Conservation (phyloP, 345 rosid species). For the Eucalyptus marginata region DNA sequence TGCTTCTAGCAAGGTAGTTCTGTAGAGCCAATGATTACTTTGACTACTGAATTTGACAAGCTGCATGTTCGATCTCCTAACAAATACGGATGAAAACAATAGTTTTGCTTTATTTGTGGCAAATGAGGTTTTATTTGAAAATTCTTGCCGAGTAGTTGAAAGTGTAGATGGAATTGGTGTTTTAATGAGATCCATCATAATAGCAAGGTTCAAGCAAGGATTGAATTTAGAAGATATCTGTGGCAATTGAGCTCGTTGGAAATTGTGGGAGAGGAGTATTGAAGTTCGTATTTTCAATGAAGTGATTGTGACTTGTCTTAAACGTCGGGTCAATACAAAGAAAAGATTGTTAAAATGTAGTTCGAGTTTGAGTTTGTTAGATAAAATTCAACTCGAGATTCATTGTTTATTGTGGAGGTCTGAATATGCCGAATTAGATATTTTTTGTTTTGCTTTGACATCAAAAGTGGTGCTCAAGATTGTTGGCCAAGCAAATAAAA, state of each 20-base stretch:
- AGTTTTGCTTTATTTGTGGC: too few relatives aligned
- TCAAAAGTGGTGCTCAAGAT: not conserved
- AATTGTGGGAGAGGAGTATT: not conserved
- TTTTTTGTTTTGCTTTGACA: too few relatives aligned
- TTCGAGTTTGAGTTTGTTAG: rapidly evolving
- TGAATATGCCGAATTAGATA: rapidly evolving
- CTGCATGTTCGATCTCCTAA: too few relatives aligned
- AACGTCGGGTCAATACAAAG: rapidly evolving
- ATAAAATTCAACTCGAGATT: too few relatives aligned
- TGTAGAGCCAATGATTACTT: not conserved
- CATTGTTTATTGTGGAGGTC: too few relatives aligned
- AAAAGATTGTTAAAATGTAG: rapidly evolving
- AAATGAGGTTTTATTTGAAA: not conserved
- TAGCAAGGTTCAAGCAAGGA: too few relatives aligned
- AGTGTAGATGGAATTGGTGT: not conserved
- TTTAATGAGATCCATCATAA: too few relatives aligned
- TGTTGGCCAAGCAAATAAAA: not conserved
- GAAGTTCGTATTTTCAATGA: too few relatives aligned
- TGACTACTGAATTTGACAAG: too few relatives aligned
- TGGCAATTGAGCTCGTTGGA: not conserved
- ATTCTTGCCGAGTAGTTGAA: rapidly evolving
- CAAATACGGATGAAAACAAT: too few relatives aligned
- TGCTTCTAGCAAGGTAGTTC: not conserved
- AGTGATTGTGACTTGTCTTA: not conserved
- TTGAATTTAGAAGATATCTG: too few relatives aligned